A percentile compares a stretch with the other conserved stretches of the same genome.
These are phyloP conservation scores for Nephelium lappaceum DNA, from an alignment of 345 rosid species.

Conservation along the genomic window DNA sequence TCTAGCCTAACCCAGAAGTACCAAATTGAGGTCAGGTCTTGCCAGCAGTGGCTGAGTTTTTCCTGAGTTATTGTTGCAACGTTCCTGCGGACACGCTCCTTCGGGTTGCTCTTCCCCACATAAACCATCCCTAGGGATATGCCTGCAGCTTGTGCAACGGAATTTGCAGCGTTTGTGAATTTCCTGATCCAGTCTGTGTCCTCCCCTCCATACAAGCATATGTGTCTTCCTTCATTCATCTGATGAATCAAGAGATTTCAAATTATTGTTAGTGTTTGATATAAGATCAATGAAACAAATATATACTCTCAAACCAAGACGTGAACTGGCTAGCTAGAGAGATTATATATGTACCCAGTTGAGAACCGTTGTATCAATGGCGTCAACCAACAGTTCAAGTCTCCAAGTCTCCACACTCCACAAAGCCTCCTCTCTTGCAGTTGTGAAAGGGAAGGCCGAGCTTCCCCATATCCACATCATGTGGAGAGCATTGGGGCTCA, in stretches of 20 bases:
- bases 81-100: constrained; percentile 46
- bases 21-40: constrained; percentile 48
- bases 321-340: neutral
- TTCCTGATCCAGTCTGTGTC: constrained; percentile 70
- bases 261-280: neutral
- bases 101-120: constrained; percentile 70
- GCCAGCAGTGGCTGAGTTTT: constrained; percentile 44
- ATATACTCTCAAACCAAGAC: neutral
- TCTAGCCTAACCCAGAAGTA: constrained; percentile 52
- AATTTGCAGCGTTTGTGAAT: constrained; percentile 38
- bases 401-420: constrained; percentile 70
- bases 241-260: constrained; percentile 25
- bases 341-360: constrained; percentile 43
- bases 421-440: constrained; percentile 50
- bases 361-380: constrained; percentile 43
- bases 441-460: constrained; percentile 75
- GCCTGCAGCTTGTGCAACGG: constrained; percentile 39
- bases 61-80: constrained; percentile 34
- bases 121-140: constrained; percentile 61
- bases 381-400: constrained; percentile 57
- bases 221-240: constrained; percentile 49
- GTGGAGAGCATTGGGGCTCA: constrained; percentile 68
- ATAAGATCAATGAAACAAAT: neutral
- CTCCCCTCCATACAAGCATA: constrained; percentile 82
- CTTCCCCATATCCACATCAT: constrained; percentile 92